phyloP scores from a whole-genome alignment of 129 eudicot species.

The Logfia minima region DNA sequence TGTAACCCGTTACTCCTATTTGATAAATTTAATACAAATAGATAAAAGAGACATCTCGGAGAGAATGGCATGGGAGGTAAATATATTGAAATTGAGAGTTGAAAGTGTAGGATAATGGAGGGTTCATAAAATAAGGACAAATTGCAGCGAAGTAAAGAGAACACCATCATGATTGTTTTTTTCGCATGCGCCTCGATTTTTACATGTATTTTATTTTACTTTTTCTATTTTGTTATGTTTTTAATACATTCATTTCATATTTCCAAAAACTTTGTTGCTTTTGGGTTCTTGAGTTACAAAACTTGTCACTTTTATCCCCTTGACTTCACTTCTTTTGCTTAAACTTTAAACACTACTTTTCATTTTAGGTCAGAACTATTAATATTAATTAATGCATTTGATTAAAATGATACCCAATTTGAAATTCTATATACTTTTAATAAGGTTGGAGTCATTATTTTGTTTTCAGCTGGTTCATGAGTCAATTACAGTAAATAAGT shows the following conservation, averaged over 20 bases:
- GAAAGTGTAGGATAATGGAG: conserved; percentile 11
- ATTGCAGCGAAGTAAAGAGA: conserved; percentile 45
- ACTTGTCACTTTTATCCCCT: conserved; percentile 16
- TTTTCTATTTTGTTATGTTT: neutral
- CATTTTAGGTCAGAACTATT: neutral
- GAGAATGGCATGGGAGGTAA: neutral
- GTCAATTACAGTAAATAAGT: no score
- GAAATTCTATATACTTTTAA: no score
- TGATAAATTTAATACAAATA: no score
- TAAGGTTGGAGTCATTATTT: no score
- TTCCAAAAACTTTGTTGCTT: conserved; percentile 24
- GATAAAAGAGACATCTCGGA: no score
- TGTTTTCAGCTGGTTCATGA: no score
- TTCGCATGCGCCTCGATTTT: conserved; percentile 74
- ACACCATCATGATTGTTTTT: conserved; percentile 55
- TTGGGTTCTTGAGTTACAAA: neutral
- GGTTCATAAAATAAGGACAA: conserved; percentile 26
- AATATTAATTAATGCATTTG: neutral
- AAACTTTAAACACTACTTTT: neutral
- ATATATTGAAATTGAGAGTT: conserved; percentile 11
- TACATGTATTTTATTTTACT: neutral
- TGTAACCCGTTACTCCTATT: no score
- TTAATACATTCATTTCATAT: conserved; percentile 19
- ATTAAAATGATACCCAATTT: neutral
- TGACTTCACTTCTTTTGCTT: conserved; percentile 1